These are phyloP conservation scores for Gossypium sturtianum DNA, from an alignment of 345 rosid species.

Conservation along the genomic window DNA sequence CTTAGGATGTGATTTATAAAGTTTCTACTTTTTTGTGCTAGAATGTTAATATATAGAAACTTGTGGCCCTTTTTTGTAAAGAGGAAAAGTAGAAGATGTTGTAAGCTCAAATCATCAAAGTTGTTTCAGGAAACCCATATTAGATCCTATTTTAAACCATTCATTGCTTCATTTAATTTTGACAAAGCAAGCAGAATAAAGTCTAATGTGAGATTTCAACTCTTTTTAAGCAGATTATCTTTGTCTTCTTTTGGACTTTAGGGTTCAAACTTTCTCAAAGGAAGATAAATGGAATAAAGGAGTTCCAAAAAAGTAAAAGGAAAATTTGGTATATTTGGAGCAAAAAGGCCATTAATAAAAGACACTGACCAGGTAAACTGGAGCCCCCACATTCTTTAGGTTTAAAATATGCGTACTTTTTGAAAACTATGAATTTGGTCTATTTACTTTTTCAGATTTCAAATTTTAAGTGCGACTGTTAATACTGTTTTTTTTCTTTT, in stretches of 20 bases:
- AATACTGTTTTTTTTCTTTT: too few species aligned
- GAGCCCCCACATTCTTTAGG: background rate
- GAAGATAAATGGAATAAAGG: constrained; percentile 4
- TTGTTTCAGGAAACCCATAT: background rate
- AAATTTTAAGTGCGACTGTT: accelerated
- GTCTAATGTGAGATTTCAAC: background rate
- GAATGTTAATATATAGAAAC: too few species aligned
- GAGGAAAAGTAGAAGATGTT: background rate
- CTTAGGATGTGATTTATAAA: too few species aligned
- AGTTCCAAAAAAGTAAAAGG: background rate
- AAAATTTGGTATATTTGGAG: background rate
- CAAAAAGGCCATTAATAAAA: background rate
- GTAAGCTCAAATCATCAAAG: background rate
- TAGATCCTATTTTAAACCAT: too few species aligned
- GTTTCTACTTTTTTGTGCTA: too few species aligned
- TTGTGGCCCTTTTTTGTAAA: background rate
- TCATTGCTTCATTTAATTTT: background rate
- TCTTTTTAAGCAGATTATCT: constrained; percentile 7
- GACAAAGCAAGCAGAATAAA: background rate
- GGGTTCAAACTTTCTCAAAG: constrained; percentile 4
- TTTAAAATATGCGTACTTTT: too few species aligned
- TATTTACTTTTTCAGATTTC: too few species aligned
- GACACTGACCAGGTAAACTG: background rate
- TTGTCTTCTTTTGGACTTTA: background rate
- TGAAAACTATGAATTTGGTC: too few species aligned